Evolutionary conservation across 441 rosid species (phyloP).

Genomic region (Gossypium davidsonii): DNA sequence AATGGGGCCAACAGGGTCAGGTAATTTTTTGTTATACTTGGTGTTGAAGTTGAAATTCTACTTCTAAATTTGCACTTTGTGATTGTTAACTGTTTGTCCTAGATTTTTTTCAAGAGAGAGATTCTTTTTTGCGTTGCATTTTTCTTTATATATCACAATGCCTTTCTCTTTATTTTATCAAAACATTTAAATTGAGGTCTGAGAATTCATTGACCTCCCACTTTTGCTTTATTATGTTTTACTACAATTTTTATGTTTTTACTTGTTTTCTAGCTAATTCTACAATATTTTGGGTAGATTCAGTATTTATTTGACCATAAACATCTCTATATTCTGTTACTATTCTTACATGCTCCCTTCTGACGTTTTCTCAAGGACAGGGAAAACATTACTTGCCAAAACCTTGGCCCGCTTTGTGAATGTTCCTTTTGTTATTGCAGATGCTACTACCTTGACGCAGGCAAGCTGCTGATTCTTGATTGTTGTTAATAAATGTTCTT

Average conservation of each 20-base stretch:
- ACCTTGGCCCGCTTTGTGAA: slow-evolving; percentile 96
- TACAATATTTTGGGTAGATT: background rate
- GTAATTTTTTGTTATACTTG: slow-evolving; percentile 35
- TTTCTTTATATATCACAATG: background rate
- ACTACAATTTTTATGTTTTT: background rate
- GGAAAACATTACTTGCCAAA: slow-evolving; percentile 97
- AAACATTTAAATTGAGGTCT: background rate
- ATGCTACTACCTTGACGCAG: slow-evolving; percentile 98
- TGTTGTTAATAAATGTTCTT: slow-evolving; percentile 14
- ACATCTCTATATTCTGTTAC: slow-evolving; percentile 11
- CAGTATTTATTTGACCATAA: background rate
- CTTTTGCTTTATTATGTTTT: background rate
- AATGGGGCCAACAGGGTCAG: slow-evolving; percentile 99
- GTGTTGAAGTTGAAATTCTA: background rate
- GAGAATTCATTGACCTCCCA: background rate
- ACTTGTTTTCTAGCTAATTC: background rate
- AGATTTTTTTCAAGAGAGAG: background rate
- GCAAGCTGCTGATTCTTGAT: slow-evolving; percentile 40
- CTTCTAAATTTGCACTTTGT: background rate
- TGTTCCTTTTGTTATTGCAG: slow-evolving; percentile 94
- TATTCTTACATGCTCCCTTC: slow-evolving; percentile 30
- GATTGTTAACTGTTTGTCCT: background rate
- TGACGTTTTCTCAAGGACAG: slow-evolving; percentile 64
- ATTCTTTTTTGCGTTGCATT: background rate
- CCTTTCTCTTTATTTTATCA: background rate